Evolutionary conservation across 148 eudicot species (phyloP).

Genomic region (Mesembryanthemum crystallinum): DNA sequence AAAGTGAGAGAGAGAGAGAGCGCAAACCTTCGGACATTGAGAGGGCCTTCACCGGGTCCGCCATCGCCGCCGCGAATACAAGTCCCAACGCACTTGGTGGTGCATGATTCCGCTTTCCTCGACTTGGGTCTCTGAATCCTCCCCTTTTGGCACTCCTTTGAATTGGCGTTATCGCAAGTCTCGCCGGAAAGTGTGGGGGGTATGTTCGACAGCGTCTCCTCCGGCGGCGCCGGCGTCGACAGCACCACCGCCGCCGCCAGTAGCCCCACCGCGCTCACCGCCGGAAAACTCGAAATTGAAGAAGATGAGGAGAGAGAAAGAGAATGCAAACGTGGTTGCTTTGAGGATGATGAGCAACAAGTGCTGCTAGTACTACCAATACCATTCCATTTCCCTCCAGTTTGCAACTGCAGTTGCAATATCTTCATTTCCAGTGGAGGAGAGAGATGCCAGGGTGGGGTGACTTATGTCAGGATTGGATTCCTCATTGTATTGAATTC

Average conservation of each 20-base stretch:
- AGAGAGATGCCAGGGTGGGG: background rate
- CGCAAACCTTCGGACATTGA: conserved; percentile 53
- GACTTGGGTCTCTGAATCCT: conserved; percentile 89
- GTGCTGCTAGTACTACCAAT: background rate
- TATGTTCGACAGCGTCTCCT: conserved; percentile 65
- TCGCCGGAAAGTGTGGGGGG: conserved; percentile 59
- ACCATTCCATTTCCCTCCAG: background rate
- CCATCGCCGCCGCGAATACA: conserved; percentile 80
- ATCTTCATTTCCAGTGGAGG: conserved; percentile 18
- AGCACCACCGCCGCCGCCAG: conserved; percentile 37
- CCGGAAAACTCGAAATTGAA: conserved; percentile 9
- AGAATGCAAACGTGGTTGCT: background rate
- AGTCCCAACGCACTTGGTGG: conserved; percentile 70
- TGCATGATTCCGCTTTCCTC: conserved; percentile 73
- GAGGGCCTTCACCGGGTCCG: conserved; percentile 88
- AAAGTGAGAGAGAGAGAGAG: background rate
- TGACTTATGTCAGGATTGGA: conserved; percentile 16
- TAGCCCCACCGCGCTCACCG: conserved; percentile 27
- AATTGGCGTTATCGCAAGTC: conserved; percentile 6
- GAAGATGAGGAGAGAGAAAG: background rate
- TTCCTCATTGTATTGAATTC: too few species aligned
- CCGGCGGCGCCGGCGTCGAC: conserved; percentile 30
- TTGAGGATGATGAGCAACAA: too few species aligned
- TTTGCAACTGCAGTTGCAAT: conserved; percentile 7
- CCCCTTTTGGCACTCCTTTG: conserved; percentile 44